Evolutionary conservation across 1,284 basidiomycete genomes (phyloP).

Genomic region (Marasmius oreades): DNA sequence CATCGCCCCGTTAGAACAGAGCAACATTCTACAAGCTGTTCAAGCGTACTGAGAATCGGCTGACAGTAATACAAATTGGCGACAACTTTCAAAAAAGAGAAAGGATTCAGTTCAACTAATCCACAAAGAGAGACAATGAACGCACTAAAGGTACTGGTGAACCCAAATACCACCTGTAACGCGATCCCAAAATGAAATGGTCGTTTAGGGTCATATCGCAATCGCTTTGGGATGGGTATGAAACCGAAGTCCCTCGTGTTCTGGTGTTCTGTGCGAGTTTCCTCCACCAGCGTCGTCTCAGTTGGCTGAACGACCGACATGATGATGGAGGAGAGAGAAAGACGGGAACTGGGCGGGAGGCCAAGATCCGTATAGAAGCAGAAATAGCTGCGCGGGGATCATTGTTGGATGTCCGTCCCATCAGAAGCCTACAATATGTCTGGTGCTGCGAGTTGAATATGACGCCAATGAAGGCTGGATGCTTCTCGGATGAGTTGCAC

Average conservation of each 20-base stretch:
- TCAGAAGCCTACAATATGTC: too few relatives aligned
- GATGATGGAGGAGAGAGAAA: too few relatives aligned
- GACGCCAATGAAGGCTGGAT: too few relatives aligned
- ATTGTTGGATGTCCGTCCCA: too few relatives aligned
- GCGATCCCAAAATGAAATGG: conserved; percentile 59
- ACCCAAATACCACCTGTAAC: conserved; percentile 63
- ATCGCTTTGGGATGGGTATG: conserved; percentile 59
- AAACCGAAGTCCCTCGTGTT: conserved; percentile 51
- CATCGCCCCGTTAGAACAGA: background rate
- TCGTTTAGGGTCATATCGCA: conserved; percentile 56
- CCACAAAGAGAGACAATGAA: background rate
- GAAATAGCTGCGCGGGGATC: too few relatives aligned
- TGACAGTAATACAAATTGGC: conserved; percentile 74
- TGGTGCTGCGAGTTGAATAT: too few relatives aligned
- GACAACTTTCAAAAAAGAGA: conserved; percentile 33
- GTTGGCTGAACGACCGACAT: too few relatives aligned
- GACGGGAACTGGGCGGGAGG: too few relatives aligned
- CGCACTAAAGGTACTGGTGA: conserved; percentile 62
- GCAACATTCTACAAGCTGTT: background rate
- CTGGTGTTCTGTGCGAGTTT: background rate
- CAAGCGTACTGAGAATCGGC: conserved; percentile 55
- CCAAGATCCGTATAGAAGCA: too few relatives aligned
- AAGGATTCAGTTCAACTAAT: background rate
- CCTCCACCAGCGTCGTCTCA: too few relatives aligned
- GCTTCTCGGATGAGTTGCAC: too few relatives aligned